Evolutionary conservation across 441 rosid genomes (phyloP).

Genomic region (Jatropha multifida): DNA sequence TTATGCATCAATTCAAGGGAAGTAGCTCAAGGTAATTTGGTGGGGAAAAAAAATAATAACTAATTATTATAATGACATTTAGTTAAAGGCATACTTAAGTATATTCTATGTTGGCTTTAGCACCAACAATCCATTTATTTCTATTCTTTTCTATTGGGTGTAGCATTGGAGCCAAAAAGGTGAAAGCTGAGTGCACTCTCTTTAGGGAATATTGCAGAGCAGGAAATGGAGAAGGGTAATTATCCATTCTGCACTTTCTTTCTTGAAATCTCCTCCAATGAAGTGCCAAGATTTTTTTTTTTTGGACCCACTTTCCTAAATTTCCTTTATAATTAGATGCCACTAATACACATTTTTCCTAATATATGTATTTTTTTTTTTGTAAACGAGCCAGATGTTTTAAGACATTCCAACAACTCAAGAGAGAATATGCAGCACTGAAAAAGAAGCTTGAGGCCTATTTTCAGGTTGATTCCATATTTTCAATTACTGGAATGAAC

Average conservation of each 20-base stretch:
- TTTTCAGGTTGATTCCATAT: conserved; percentile 57
- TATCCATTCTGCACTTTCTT: conserved; percentile 14
- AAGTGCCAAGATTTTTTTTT: neutral
- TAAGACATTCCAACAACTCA: conserved; percentile 80
- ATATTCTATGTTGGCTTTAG: conserved; percentile 40
- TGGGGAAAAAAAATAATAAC: neutral
- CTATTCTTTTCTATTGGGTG: conserved; percentile 23
- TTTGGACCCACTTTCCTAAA: neutral
- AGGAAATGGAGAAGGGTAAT: conserved; percentile 87
- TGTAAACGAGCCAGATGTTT: conserved; percentile 52
- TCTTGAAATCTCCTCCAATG: neutral
- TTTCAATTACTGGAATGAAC: neutral
- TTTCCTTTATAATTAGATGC: neutral
- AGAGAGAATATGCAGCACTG: conserved; percentile 77
- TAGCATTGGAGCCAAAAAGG: conserved; percentile 97
- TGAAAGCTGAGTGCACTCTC: conserved; percentile 81
- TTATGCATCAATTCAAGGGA: conserved; percentile 95
- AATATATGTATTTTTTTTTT: conserved; percentile 5
- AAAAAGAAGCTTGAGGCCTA: conserved; percentile 82
- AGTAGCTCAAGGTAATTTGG: conserved; percentile 71
- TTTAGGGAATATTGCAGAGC: conserved; percentile 80
- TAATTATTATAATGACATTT: conserved; percentile 1
- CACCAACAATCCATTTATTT: conserved; percentile 15
- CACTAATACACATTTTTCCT: neutral
- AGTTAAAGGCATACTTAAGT: conserved; percentile 28